Base-by-base conservation (phyloP, 805 yeast genomes). In the Ogataea parapolymorpha region DNA sequence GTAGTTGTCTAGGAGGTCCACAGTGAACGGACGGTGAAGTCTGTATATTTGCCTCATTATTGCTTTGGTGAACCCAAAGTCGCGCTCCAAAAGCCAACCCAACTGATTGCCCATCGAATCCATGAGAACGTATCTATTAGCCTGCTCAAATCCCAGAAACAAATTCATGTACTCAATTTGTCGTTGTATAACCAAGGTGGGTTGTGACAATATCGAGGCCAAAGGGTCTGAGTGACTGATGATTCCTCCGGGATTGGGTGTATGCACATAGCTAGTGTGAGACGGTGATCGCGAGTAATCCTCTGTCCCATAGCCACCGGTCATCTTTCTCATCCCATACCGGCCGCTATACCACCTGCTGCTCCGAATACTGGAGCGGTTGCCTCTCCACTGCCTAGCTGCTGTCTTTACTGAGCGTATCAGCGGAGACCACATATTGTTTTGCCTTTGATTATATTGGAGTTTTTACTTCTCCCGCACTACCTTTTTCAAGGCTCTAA, bases 101-200 rank as follows among this genome's bases (percentile, higher is more conserved):
- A 93, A 56, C 37, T 77, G 80, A 39, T 77, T 70, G 1, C 98
- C 98, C 48, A 68, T 51, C 0, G 84, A 73, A 59, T 87, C 84
- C 79, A 82, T 72, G 32, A 93, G 74, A 10, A 70, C 72, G 58
- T 91, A 91, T 49, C 73, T 68, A 59, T 90, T 91, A 2, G 93
- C 87, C 65, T 93, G 98, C 60, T 91, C 98, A 54, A 85, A 87
- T 1, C 97, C 97, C 10, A 90, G 57, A 39, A 89, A 74, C 13
- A 93, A 70, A 56, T 88, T 90, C 88, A 88, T 82, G 68, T 82
- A 74, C 65, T 93, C 98, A 17, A 93, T 70, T 56, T 86, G 85
- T 42, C 99, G 73, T 56, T 91, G 96, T 33, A 93, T 78, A 1
- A 91, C 88, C 15, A 91, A 62, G 4, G 91, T 84, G 1, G 97